Evolutionary conservation across 345 rosid genomes (phyloP), one percentile per base, ranked within the genome.

Genomic region (Triadica sebifera): DNA sequence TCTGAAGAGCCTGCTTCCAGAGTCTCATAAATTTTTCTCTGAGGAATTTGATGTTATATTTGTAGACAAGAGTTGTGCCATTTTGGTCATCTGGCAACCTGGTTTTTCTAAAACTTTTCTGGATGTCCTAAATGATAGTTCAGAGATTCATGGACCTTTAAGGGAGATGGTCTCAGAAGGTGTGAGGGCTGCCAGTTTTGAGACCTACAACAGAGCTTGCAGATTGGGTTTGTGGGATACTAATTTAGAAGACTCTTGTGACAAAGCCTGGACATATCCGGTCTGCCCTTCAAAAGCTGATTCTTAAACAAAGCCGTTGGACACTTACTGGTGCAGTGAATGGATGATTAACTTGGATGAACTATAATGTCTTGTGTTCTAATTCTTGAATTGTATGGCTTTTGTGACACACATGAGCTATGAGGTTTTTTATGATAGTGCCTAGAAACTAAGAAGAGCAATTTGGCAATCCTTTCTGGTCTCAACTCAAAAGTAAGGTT

Each of bases 111-210:
- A 71, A 68, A 75, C 85, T 47, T 82, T 92, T 65, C 74, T 92
- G 76, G 72, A 70, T 34, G 61, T 70, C n/a, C 79, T 91, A 81
- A 83, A 81, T 19, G 66, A 70, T 39, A 70, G 85, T 67, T 62
- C 75, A 70, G 86, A 81, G 61, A 74, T 85, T 69, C 13, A 58
- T 39, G 94, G 87, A 63, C 63, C 81, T 12, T 72, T 91, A 65
- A 79, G 71, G 81, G 98, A 90, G 72, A 79, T 90, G 84, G 92
- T 90, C 12, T 82, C 90, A 0, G 89, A 88, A 80, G 98, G 98
- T 51, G 24, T 87, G 37, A 86, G 85, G 81, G 93, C 81, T 13
- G 78, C 93, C 1, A 83, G 86, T 39, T 94, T 87, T 29, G 84
- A 75, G 65, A 76, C 82, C 19, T 92, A 92, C 82, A 73, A 73